Conservation (phyloP, 441 rosid genomes). For the Pelargonium citronellum region DNA sequence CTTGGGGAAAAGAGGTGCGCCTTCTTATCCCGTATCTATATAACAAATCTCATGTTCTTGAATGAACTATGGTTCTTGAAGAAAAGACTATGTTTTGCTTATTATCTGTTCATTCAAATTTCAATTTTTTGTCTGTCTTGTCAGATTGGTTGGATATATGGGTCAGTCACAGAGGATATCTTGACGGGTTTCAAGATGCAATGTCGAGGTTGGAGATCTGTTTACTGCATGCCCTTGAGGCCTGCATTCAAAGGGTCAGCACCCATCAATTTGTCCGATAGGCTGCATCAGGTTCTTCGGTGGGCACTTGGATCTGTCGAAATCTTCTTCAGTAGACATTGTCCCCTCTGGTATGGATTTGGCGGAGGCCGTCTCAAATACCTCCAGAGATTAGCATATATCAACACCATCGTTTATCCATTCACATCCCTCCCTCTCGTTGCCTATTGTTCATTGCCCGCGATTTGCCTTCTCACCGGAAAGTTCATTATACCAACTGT, state of each 20-base stretch:
- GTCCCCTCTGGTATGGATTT: conserved; percentile 96
- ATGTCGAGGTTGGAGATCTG: conserved; percentile 98
- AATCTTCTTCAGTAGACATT: conserved; percentile 89
- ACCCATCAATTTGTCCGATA: conserved; percentile 94
- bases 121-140: not conserved
- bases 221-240: conserved; percentile 73
- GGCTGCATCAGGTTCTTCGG: conserved; percentile 92
- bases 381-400: conserved; percentile 82
- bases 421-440: conserved; percentile 84
- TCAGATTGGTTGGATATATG: conserved; percentile 98
- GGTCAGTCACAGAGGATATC: conserved; percentile 94
- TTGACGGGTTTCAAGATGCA: conserved; percentile 99
- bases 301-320: conserved; percentile 99
- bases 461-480: conserved; percentile 89
- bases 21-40: not conserved
- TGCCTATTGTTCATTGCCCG: conserved; percentile 80
- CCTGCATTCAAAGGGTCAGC: conserved; percentile 98
- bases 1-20: conserved; percentile 92
- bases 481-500: conserved; percentile 95
- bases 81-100: not conserved
- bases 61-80: not conserved
- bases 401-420: conserved; percentile 82
- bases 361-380: conserved; percentile 70
- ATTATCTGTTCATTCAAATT: not conserved
- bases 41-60: not conserved